Base-by-base conservation (phyloP, 345 rosid species). In the Brassica carinata region DNA sequence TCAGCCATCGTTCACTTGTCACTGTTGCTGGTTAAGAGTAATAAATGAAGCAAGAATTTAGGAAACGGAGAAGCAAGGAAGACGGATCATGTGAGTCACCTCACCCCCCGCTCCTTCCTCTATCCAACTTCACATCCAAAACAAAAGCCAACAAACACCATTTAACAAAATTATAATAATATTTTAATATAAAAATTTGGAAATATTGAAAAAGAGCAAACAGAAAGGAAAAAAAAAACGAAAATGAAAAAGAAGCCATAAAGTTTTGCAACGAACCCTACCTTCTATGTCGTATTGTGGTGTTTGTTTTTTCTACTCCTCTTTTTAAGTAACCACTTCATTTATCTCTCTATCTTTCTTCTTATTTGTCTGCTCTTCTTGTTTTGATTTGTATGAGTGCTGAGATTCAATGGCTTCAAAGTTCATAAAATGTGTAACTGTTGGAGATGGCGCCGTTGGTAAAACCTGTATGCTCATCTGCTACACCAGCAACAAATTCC, bases 381-480 rank as follows among this genome's bases (percentile, higher is more conserved):
- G 29, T 7, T 69, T 59, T 14, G 7, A 2, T 19, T 36, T 64
- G 14, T 70, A 18, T 64, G 53, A 64, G 70, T 40, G n/a, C 66
- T 40, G 69, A 70, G 62, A 75, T 71, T 45, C 53, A 45, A 67
- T 77, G 84, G 79, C 84, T 17, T 77, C 82, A 51, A 82, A 77
- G 72, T 82, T 82, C 64, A 82, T 82, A 66, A 82, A 82, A 38
- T 82, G 82, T 68, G 84, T 82, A 3, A 82, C 84, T 68, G 82
- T 82, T 68, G 84, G 84, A 2, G 84, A 82, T 82, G 84, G 84
- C 29, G 84, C 84, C 29, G 84, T 82, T 61, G 84, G 84, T 63
- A 82, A 77, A 74, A 82, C 84, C 7, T 82, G 84, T 82, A 82
- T 82, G 84, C 84, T 82, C 68, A 82, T 82, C 78, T 82, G 84